A percentile compares a stretch with the other conserved stretches of the same genome.
Evolutionary conservation across 2,329 filamentous ascomycete genomes (phyloP).

Genomic region (Beauveria sp.): DNA sequence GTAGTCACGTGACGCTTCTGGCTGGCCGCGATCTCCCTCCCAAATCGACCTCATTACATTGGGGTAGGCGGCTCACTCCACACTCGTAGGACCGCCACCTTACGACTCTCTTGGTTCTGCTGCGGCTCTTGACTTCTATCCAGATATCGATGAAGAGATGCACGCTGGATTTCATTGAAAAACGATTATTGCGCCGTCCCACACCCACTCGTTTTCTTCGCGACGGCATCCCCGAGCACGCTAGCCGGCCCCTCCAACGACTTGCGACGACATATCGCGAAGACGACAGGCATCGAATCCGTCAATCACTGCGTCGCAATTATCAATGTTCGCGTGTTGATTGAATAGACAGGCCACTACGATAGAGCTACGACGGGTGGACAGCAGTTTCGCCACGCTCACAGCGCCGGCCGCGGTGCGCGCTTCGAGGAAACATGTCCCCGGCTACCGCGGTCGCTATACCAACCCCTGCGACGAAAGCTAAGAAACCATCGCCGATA

Average conservation of each 20-base stretch:
- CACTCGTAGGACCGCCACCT: conserved; percentile 11
- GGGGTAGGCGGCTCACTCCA: conserved; percentile 12
- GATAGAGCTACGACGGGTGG: conserved; percentile 11
- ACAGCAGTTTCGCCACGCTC: not conserved
- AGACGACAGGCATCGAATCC: conserved; percentile 2
- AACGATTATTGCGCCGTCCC: not conserved
- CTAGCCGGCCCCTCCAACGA: conserved; percentile 2
- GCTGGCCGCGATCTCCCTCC: not conserved
- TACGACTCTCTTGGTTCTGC: not conserved
- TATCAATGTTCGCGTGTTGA: conserved; percentile 10
- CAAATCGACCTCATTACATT: conserved; percentile 4
- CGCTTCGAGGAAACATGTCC: conserved; percentile 39
- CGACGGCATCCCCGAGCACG: conserved; percentile 4
- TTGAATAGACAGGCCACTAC: not conserved
- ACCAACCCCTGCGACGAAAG: conserved; percentile 45
- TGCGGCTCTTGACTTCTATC: not conserved
- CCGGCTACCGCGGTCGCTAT: conserved; percentile 43
- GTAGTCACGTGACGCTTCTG: conserved; percentile 1
- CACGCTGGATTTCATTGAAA: not conserved
- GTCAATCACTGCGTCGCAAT: not conserved
- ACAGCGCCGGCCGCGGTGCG: conserved; percentile 13
- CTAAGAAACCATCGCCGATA: conserved; percentile 60
- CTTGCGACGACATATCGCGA: conserved; percentile 6
- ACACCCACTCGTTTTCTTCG: not conserved
- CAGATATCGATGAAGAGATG: not conserved